Percentiles rank a stretch among this genome's conserved stretches.
phyloP scores from a whole-genome alignment of 441 rosid species.

The Erysimum cheiri region DNA sequence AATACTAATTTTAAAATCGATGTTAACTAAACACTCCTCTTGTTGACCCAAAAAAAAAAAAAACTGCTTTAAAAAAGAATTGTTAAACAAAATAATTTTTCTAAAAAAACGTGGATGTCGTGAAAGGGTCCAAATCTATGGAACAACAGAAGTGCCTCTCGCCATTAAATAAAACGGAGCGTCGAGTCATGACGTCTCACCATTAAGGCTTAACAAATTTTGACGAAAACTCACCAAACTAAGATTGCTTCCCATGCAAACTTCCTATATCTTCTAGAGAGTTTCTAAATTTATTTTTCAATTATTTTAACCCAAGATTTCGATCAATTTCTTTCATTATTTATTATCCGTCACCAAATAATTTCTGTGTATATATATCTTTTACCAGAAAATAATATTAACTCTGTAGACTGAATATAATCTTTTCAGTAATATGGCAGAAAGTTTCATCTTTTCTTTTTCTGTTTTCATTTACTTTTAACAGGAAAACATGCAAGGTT shows the following conservation, averaged over 20 bases:
- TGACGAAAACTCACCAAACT: constrained; percentile 49
- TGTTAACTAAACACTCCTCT: neutral
- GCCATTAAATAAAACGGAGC: constrained; percentile 35
- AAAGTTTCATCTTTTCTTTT: too few relatives aligned
- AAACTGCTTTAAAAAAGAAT: neutral
- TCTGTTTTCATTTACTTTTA: too few relatives aligned
- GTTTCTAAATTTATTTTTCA: neutral
- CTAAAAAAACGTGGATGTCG: neutral
- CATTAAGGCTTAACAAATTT: constrained; percentile 44
- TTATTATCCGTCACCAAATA: constrained; percentile 7
- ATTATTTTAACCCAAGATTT: neutral
- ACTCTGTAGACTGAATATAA: neutral
- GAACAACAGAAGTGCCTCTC: constrained; percentile 12
- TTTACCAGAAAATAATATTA: neutral
- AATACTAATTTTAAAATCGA: neutral
- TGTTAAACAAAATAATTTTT: neutral
- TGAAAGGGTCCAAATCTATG: constrained; percentile 12
- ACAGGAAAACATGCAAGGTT: too few relatives aligned
- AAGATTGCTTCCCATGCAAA: constrained; percentile 49
- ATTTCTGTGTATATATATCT: neutral
- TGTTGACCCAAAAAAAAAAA: too few relatives aligned
- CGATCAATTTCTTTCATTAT: constrained; percentile 7
- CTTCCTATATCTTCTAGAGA: constrained; percentile 40
- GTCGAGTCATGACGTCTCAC: constrained; percentile 45
- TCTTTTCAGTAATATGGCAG: neutral